Evolutionary conservation across 768 basidiomycete species (phyloP).

Genomic region (Steccherinum ochraceum): DNA sequence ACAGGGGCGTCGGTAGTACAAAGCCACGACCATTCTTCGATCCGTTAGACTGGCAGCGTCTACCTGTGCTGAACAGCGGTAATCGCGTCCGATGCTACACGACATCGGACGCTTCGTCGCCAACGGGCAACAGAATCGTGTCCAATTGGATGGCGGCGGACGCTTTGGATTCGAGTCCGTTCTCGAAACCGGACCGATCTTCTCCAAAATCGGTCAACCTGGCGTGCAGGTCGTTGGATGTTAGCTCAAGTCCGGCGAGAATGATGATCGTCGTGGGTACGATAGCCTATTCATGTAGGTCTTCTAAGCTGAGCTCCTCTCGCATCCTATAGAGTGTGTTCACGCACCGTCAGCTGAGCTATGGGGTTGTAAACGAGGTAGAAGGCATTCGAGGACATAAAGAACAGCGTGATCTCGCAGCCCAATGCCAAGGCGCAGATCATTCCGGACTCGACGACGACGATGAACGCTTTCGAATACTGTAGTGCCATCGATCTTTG

Average conservation of each 20-base stretch:
- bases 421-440: conserved; percentile 27
- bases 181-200: too few species aligned
- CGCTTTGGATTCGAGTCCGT: too few species aligned
- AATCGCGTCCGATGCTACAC: too few species aligned
- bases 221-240: conserved; percentile 23
- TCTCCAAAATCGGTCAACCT: too few species aligned
- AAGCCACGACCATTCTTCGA: too few species aligned
- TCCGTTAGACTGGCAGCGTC: too few species aligned
- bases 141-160: too few species aligned
- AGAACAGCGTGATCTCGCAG: conserved; percentile 28
- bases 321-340: not conserved
- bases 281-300: conserved; percentile 17
- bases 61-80: too few species aligned
- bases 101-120: too few species aligned
- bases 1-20: too few species aligned
- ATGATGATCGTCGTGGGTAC: conserved; percentile 26
- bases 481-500: conserved; percentile 12
- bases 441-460: conserved; percentile 14
- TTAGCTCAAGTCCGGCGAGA: conserved; percentile 21
- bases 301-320: not conserved
- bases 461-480: conserved; percentile 23
- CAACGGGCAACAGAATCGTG: too few species aligned
- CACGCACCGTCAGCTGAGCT: conserved; percentile 25
- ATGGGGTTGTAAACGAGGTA: conserved; percentile 33
- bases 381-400: conserved; percentile 27